Evolutionary conservation across 2,329 filamentous ascomycete genomes (phyloP).

Genomic region (Orbilia brochopaga): DNA sequence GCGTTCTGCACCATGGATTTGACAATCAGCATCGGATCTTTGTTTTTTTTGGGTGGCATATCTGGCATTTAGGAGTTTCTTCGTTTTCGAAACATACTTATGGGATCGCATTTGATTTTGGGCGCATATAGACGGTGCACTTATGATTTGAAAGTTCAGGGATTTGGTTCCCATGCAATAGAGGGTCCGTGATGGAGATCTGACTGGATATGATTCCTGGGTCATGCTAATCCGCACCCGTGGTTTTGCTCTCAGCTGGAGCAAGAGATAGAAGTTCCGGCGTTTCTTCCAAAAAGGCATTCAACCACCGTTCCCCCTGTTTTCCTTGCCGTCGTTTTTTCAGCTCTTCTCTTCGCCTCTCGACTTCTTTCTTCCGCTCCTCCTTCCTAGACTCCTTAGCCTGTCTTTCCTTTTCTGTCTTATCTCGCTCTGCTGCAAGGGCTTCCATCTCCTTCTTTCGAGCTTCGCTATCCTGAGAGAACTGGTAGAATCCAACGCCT

Average conservation of each 20-base stretch:
- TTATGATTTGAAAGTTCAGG: not conserved
- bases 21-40: conserved; percentile 6
- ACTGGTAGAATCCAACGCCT: conserved; percentile 89
- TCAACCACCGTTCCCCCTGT: conserved; percentile 75
- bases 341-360: conserved; percentile 59
- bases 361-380: conserved; percentile 60
- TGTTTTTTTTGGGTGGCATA: conserved; percentile 8
- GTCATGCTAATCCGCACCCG: conserved; percentile 1
- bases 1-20: conserved; percentile 9
- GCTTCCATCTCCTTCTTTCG: conserved; percentile 76
- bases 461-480: conserved; percentile 75
- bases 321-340: conserved; percentile 67
- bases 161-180: not conserved
- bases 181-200: not conserved
- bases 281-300: conserved; percentile 61
- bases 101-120: not conserved
- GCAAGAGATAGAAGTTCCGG: conserved; percentile 28
- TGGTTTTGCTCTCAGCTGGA: conserved; percentile 9
- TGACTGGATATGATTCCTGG: not conserved
- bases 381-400: conserved; percentile 67
- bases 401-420: conserved; percentile 69
- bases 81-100: conserved; percentile 1
- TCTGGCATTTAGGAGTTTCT: not conserved
- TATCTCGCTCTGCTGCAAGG: conserved; percentile 69
- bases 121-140: not conserved